Conservation (phyloP, 2,329 filamentous ascomycete species). For the Scolecobasidium constrictum region DNA sequence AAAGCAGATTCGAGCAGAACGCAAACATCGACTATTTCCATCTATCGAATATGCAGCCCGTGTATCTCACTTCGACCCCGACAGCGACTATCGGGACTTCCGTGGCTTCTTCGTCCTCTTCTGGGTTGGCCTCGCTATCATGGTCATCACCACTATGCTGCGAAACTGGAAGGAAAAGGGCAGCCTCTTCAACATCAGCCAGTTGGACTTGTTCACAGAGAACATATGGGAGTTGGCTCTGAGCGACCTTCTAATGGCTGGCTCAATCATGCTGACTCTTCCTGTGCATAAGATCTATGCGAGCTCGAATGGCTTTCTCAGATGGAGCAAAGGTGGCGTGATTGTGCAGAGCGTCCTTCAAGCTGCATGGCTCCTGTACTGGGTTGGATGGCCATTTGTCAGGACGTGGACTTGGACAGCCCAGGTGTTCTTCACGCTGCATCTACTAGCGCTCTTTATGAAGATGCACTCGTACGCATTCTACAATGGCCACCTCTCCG, state of each 20-base stretch:
- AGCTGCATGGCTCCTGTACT: slow-evolving; percentile 64
- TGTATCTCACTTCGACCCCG: slow-evolving; percentile 90
- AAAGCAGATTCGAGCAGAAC: slow-evolving; percentile 70
- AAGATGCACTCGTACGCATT: slow-evolving; percentile 99
- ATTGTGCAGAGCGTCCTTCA: slow-evolving; percentile 76
- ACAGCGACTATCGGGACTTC: slow-evolving; percentile 87
- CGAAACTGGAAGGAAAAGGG: slow-evolving; percentile 92
- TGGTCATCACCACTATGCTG: slow-evolving; percentile 90
- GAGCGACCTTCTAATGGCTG: slow-evolving; percentile 78
- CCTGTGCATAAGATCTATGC: slow-evolving; percentile 63
- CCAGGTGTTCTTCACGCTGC: slow-evolving; percentile 87
- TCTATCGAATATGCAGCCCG: slow-evolving; percentile 84
- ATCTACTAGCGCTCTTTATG: slow-evolving; percentile 88
- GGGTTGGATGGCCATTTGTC: slow-evolving; percentile 76
- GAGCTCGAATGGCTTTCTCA: slow-evolving; percentile 43
- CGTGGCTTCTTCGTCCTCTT: slow-evolving; percentile 96
- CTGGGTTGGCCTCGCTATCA: slow-evolving; percentile 93
- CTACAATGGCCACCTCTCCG: slow-evolving; percentile 90
- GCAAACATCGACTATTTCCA: slow-evolving; percentile 77
- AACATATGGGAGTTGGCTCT: slow-evolving; percentile 81
- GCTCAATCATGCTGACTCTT: slow-evolving; percentile 58
- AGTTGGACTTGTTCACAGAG: slow-evolving; percentile 79
- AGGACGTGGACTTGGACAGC: slow-evolving; percentile 93
- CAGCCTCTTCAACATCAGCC: slow-evolving; percentile 70
- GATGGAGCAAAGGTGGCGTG: slow-evolving; percentile 71